Conservation (phyloP, 805 yeast genomes). For the Candida chilensis region DNA sequence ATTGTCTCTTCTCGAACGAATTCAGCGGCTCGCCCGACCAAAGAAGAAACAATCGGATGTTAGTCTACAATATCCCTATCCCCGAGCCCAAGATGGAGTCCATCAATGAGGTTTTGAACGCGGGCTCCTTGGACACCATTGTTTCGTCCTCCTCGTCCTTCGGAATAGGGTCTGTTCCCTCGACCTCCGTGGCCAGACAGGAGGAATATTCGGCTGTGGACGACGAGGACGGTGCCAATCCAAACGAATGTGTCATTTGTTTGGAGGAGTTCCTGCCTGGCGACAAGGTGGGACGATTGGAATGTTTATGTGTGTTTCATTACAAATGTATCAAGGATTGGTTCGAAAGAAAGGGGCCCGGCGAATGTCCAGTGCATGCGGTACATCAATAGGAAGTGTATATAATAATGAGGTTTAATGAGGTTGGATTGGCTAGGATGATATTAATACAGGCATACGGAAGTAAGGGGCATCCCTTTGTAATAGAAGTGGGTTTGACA, state of each 20-base stretch:
- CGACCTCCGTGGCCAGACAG: not conserved
- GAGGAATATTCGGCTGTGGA: conserved; percentile 5
- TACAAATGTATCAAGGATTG: conserved; percentile 85
- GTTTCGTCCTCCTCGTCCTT: not conserved
- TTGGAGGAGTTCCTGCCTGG: conserved; percentile 83
- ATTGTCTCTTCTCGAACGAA: conserved; percentile 55
- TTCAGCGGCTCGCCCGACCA: conserved; percentile 55
- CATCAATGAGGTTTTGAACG: conserved; percentile 5
- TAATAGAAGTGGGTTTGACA: too few relatives aligned
- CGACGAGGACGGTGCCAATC: conserved; percentile 22
- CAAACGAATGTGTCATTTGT: conserved; percentile 87
- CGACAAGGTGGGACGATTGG: conserved; percentile 84
- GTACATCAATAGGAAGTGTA: conserved; percentile 14
- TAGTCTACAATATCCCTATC: conserved; percentile 58
- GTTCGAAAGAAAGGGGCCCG: conserved; percentile 80
- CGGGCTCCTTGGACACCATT: not conserved
- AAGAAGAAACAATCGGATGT: conserved; percentile 60
- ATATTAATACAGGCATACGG: too few relatives aligned
- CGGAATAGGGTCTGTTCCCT: not conserved
- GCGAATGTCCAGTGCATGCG: conserved; percentile 80
- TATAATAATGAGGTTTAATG: not conserved
- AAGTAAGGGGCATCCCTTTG: too few relatives aligned
- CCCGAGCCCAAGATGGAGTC: conserved; percentile 27
- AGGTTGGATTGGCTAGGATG: not conserved
- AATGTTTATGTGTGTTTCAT: conserved; percentile 92